Base-by-base conservation (phyloP, 768 basidiomycete genomes). In the Serendipita indica region DNA sequence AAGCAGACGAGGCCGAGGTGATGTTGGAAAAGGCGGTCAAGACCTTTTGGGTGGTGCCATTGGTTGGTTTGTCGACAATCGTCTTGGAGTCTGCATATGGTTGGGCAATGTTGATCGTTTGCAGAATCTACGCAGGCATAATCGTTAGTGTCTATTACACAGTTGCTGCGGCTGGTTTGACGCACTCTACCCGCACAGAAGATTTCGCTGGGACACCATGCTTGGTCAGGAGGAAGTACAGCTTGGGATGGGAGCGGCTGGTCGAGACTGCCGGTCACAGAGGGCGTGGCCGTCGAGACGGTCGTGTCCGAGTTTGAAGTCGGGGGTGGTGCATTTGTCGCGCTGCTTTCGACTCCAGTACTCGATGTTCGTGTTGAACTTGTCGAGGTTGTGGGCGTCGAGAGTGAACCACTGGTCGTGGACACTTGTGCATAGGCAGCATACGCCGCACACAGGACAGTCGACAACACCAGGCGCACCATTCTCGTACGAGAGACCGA, bases 41-140 rank as follows among this genome's bases (percentile, higher is more conserved):
- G 13, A 91, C 89, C 57, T 75, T 72, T 63, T 81, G 79, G 1
- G 83, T 66, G 0, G 76, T 69, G 64, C 82, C 80, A 65, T 73
- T 76, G 1, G 91, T 94, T 2, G 91, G 91, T 75, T 92, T 74
- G 74, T 94, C 92, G 5, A 86, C 86, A 68, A 94, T 83, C 0
- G 88, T 92, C 72, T 96, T 94, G 45, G 83, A 81, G 69, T 96
- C 92, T 0, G 76, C 67, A 66, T 77, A 96, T 27, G 86, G 71
- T 39, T 76, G 68, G 0, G 90, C 89, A 61, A 94, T 64, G 67
- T 90, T 84, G 61, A 93, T 82, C 0, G 87, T 84, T 78, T 94
- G 90, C 25, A 96, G 73, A 6, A 90, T 66, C 87, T 89, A 64
- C 32, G 3, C 10, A 59, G 39, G 59, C 58, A 62, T n/a, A 61